Percentiles rank a stretch among this genome's conserved stretches.
Conservation (phyloP, 108 stramenopile genomes). For the Fragilaria crotonensis region DNA sequence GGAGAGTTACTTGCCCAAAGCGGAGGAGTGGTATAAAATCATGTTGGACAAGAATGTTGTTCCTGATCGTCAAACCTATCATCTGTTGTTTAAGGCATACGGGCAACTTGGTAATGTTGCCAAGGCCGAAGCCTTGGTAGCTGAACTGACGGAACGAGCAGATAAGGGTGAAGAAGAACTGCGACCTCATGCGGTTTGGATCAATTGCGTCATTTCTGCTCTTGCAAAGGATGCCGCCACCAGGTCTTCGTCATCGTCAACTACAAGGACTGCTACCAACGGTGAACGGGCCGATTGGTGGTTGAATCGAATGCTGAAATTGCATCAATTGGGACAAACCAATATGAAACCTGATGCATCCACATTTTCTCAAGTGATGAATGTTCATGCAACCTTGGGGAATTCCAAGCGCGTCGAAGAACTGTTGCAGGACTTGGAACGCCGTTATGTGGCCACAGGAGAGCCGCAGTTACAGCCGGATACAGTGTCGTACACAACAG, state of each 20-base stretch:
- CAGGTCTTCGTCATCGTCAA: no score
- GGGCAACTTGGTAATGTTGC: slow-evolving; percentile 1
- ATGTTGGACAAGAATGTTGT: slow-evolving; percentile 1
- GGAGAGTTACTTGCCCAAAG: background rate
- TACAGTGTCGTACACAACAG: slow-evolving; percentile 12
- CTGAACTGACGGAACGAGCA: slow-evolving; percentile 5
- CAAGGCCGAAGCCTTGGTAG: slow-evolving; percentile 10
- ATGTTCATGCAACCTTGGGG: slow-evolving; percentile 15
- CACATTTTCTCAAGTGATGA: slow-evolving; percentile 15
- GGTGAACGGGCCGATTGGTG: no score
- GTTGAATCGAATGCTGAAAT: no score
- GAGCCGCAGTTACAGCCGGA: background rate
- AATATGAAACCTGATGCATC: no score
- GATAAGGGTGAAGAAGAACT: no score
- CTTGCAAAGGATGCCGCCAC: no score
- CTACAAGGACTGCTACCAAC: no score
- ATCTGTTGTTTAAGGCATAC: slow-evolving; percentile 10
- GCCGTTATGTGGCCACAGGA: background rate
- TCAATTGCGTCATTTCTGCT: slow-evolving; percentile 14
- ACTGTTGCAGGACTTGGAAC: slow-evolving; percentile 7
- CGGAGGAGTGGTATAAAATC: slow-evolving; percentile 8
- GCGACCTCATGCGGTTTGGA: slow-evolving; percentile 4
- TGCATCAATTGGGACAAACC: no score
- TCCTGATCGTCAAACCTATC: slow-evolving; percentile 15
- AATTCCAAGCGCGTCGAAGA: slow-evolving; percentile 13